Evolutionary conservation across 495 filamentous ascomycete species (phyloP), one percentile per base, ranked within the genome.

Genomic region (Aspergillus funiculosus): DNA sequence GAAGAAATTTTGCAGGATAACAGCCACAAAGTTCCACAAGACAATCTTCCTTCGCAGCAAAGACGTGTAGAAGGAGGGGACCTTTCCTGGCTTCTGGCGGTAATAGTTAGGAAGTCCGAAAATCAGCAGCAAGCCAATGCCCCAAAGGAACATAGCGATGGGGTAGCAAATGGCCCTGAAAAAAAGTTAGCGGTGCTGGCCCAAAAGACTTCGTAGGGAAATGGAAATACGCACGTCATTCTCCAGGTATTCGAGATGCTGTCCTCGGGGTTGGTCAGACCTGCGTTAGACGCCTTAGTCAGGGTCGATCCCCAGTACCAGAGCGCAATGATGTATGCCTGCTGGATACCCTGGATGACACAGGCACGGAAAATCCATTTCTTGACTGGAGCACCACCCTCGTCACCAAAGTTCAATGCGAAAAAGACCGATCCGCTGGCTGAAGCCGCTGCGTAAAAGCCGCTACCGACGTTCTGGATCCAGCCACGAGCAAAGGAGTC

Each of bases 61-160:
- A 1, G 69, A 69, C 36, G 61, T 63, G 52, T 73, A 73, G 53
- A 73, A 73, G 0, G 69, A 72, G 2, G 84, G 83, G 0, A 87
- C 77, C 28, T 76, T 75, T 36, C 82, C 84, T 0, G 84, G 83
- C 2, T 68, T 62, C 50, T 83, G 81, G 35, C 78, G 68, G 51
- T 73, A 73, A 48, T 72, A 73, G 40, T 72, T 70, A 17, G 70
- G 70, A 19, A 73, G 53, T 5, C 70, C 70, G 24, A 68, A 64
- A 39, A 56, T 63, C 11, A 73, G 39, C 5, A 73, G 44, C n/a
- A 67, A 19, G 1, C 68, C 70, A 7, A 73, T 46, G 4, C 38
- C 46, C 60, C 66, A 72, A 1, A 73, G 50, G 43, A 68, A 57
- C 10, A 62, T 8, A n/a, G 66, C 57, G 24, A 73, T 66, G 1